Evolutionary conservation across 139 green algal species (phyloP), one percentile per base, ranked within the genome.

Genomic region (Ostreobium quekettii): DNA sequence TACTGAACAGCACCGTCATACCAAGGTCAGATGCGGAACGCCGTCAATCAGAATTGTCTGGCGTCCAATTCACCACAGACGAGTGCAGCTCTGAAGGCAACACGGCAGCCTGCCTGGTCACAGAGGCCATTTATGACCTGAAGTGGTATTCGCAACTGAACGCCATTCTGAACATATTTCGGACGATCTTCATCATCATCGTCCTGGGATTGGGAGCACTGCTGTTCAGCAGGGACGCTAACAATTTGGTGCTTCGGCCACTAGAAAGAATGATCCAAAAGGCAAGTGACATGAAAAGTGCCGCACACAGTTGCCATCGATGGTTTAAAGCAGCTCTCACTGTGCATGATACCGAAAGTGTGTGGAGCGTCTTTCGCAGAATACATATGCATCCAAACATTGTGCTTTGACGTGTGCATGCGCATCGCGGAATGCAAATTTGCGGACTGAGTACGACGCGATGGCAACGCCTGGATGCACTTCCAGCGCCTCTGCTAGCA

Each of bases 221-320:
- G 31, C 78, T 93, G 22, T 90, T 98, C 64, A 91, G 83, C 57
- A 76, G 74, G 6, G 92, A 98, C 77, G 82, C 80, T 11, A 85
- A 88, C 56, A 33, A 70, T 6, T 79, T 98, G 47, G 92, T 97
- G 49, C 76, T 97, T 33, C 73, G 79, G 48, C 92, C 92, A 33
- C 86, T 98, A 37, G 89, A 98, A 79, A 80, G 90, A 47, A 98
- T 98, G 88, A 70, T 98, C 31, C 76, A 86, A 49, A 85, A 87
- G 62, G 80, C 84, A 35, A 56, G 48, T 33, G 56, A 32, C 2
- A 30, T 42, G 1, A 64, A n/a, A n/a, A n/a, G n/a, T n/a, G n/a
- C n/a, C n/a, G n/a, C n/a, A n/a, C n/a, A n/a, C n/a, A n/a, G n/a
- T n/a, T n/a, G n/a, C n/a, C n/a, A n/a, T n/a, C n/a, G n/a, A n/a